Evolutionary conservation across 805 yeast genomes (phyloP).

Genomic region (Suhomyces pyralidae): DNA sequence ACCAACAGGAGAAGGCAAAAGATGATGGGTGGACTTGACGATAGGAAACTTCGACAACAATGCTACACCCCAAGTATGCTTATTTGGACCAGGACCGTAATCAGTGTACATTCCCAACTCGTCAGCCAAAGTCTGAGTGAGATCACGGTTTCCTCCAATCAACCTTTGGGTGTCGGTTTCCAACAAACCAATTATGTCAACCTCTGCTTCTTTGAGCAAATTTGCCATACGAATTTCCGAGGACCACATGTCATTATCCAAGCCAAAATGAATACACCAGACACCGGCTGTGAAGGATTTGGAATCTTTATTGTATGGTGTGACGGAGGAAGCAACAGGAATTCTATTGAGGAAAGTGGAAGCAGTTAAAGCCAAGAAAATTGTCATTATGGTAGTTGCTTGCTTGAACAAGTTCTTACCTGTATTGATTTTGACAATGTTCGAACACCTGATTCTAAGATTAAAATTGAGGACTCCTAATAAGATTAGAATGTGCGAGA

Average conservation of each 20-base stretch:
- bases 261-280: conserved; percentile 97
- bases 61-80: conserved; percentile 98
- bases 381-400: conserved; percentile 33
- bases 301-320: conserved; percentile 47
- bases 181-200: conserved; percentile 86
- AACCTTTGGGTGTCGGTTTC: conserved; percentile 93
- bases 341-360: conserved; percentile 55
- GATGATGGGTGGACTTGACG: conserved; percentile 81
- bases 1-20: conserved; percentile 95
- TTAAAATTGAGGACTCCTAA: conserved; percentile 48
- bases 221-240: conserved; percentile 86
- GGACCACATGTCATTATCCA: conserved; percentile 98
- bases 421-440: conserved; percentile 19
- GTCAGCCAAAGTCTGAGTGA: conserved; percentile 87
- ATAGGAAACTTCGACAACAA: conserved; percentile 93
- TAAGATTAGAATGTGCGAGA: conserved; percentile 52
- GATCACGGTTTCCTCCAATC: conserved; percentile 92
- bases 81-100: conserved; percentile 96
- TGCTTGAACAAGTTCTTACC: conserved; percentile 18
- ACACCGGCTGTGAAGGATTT: conserved; percentile 88
- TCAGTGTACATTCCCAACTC: conserved; percentile 93
- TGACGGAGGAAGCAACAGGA: conserved; percentile 60
- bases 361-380: conserved; percentile 51
- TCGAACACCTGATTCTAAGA: conserved; percentile 19
- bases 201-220: conserved; percentile 76